Evolutionary conservation across 2,329 filamentous ascomycete species (phyloP).

Genomic region (Botrytis hyacinthi): DNA sequence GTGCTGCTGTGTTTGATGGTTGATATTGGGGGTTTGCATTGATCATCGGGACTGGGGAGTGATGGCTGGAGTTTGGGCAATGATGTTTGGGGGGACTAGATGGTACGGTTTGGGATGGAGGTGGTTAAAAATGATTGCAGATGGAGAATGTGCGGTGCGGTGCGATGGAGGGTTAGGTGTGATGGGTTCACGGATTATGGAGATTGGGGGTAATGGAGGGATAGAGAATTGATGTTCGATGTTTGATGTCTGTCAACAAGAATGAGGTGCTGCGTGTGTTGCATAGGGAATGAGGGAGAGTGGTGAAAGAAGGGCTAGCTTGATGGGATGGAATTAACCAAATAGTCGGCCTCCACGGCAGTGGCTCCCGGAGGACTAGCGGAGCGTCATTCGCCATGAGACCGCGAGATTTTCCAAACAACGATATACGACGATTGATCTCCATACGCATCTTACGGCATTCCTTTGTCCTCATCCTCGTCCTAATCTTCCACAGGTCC

Average conservation of each 20-base stretch:
- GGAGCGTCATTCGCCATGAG: background rate
- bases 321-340: background rate
- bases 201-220: background rate
- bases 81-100: background rate
- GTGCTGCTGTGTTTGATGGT: background rate
- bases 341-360: background rate
- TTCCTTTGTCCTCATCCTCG: constrained; percentile 24
- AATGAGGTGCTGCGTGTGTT: background rate
- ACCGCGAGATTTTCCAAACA: background rate
- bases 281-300: no score
- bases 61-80: background rate
- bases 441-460: background rate
- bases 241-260: background rate
- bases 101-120: background rate
- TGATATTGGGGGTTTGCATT: background rate
- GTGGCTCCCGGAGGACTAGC: background rate
- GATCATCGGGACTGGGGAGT: background rate
- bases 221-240: background rate
- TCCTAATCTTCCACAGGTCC: no score
- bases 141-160: background rate
- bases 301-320: background rate
- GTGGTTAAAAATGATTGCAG: no score
- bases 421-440: background rate
- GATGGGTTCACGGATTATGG: background rate
- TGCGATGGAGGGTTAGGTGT: background rate